Conservation (phyloP, 495 filamentous ascomycete species). For the Neurospora cerealis region DNA sequence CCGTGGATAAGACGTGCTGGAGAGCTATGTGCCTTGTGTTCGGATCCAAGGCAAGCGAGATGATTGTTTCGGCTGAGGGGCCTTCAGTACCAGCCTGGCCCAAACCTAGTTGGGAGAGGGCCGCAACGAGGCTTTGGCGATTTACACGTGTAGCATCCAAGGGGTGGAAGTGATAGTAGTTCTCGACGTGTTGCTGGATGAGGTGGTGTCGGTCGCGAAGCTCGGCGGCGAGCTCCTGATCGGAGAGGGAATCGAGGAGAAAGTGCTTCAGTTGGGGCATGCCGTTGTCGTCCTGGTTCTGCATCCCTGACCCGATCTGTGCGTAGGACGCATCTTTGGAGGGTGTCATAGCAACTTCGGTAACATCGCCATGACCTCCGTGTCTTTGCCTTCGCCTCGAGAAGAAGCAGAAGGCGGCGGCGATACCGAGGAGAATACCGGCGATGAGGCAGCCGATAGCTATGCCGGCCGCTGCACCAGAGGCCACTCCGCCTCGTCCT, state of each 20-base stretch:
- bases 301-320: neutral
- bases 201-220: constrained; percentile 17
- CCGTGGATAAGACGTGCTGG: constrained; percentile 22
- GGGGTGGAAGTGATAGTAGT: constrained; percentile 22
- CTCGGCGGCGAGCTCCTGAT: constrained; percentile 20
- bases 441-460: constrained; percentile 19
- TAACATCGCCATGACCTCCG: neutral
- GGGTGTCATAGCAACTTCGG: neutral
- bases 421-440: constrained; percentile 16
- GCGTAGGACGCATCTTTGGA: neutral
- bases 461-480: constrained; percentile 14
- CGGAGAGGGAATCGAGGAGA: constrained; percentile 21
- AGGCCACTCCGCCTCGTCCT: neutral
- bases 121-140: constrained; percentile 8
- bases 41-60: constrained; percentile 17
- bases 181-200: constrained; percentile 25
- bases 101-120: constrained; percentile 19
- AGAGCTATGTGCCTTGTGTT: constrained; percentile 19
- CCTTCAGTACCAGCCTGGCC: constrained; percentile 6
- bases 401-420: constrained; percentile 10
- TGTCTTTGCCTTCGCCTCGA: constrained; percentile 1
- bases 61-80: constrained; percentile 5
- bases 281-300: neutral
- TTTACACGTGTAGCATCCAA: constrained; percentile 6
- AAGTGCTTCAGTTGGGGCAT: constrained; percentile 15